Evolutionary conservation across 1,284 basidiomycete species (phyloP).

Genomic region (Malassezia obtusa): DNA sequence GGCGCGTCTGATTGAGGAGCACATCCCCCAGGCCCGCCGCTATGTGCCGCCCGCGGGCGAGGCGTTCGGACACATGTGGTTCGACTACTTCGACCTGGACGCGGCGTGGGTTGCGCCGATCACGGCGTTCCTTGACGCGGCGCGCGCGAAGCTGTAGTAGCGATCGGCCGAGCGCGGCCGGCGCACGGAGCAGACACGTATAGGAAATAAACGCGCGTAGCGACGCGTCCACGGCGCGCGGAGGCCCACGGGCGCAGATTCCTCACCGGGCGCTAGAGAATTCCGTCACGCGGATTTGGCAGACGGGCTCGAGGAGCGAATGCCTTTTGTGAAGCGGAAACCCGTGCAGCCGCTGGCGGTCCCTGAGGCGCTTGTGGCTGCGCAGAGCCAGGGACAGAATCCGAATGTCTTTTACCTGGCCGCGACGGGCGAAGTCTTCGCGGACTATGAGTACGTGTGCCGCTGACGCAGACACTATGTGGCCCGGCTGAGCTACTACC

Average conservation of each 20-base stretch:
- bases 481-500: conserved; percentile 83
- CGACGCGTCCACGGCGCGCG: background rate
- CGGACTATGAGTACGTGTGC: conserved; percentile 38
- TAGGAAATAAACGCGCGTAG: conserved; percentile 12
- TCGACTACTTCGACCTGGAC: conserved; percentile 31
- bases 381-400: conserved; percentile 24
- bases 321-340: conserved; percentile 44
- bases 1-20: conserved; percentile 20
- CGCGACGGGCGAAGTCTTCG: conserved; percentile 43
- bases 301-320: conserved; percentile 10
- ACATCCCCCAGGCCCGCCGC: conserved; percentile 26
- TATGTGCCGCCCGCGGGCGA: conserved; percentile 11
- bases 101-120: conserved; percentile 8
- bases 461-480: conserved; percentile 64
- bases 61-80: conserved; percentile 19
- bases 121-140: conserved; percentile 8
- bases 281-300: background rate
- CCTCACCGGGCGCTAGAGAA: background rate
- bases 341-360: conserved; percentile 32
- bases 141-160: conserved; percentile 4
- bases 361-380: conserved; percentile 18
- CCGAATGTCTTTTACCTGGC: conserved; percentile 42
- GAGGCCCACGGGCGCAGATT: background rate
- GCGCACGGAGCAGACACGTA: background rate
- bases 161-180: background rate